Base-by-base conservation (phyloP, 768 basidiomycete genomes). In the Tremella yokohamensis region DNA sequence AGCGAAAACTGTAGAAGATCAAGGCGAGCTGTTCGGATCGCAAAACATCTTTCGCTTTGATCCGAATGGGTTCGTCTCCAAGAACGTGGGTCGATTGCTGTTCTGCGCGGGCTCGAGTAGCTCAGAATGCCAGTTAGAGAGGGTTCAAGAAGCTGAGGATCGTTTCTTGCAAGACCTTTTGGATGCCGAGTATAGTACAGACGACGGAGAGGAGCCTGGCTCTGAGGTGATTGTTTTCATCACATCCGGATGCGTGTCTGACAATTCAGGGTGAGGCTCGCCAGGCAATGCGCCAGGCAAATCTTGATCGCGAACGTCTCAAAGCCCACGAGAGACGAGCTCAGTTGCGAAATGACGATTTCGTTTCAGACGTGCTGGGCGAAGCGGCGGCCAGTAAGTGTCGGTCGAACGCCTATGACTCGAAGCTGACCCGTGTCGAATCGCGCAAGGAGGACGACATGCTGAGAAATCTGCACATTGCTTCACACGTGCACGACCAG, bases 11-110 rank as follows among this genome's bases (percentile, higher is more conserved):
- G 40, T 12, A 3, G 63, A 65, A 45, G 70, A 63, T 22, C 64
- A 69, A 57, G 70, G 68, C 1, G 75, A 76, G 50, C 60, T 76
- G 1, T 76, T 70, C 52, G 75, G 75, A 1, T 60, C 63, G 15
- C 66, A 68, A n/a, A 76, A 76, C 50, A 67, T 76, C 52, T 76
- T 76, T 59, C 63, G 54, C 9, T 76, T 74, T 51, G 61, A 68
- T 47, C 66, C 66, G 7, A 66, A 65, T 15, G 75, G 75, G 1
- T 72, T 69, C 48, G 64, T 72, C 3, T 42, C 59, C 6, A 48
- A 54, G 2, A 69, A 64, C 52, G 70, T 72, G 44, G 47, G 67
- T 63, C 29, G 29, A 11, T 4, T 34, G 4, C 29, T 11, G 6
- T 34, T 11, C 29, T n/a, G 3, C 26, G 24, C 26, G 19, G 38